phyloP scores from a whole-genome alignment of 2,329 filamentous ascomycete genomes.

The Phialophora tarda region DNA sequence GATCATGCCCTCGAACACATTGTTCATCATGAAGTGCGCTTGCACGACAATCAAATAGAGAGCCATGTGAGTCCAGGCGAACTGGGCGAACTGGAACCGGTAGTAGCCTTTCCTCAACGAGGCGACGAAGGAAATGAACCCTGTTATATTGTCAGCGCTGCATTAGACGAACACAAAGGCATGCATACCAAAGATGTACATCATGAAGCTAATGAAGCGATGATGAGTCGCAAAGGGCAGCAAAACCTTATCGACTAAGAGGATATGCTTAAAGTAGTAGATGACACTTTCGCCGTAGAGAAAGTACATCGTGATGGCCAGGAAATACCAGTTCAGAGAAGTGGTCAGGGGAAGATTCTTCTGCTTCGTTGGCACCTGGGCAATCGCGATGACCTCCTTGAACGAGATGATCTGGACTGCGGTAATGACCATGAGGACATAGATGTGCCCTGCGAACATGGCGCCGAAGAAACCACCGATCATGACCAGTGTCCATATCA shows the following conservation, averaged over 20 bases:
- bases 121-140: slow-evolving; percentile 97
- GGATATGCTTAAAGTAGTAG: slow-evolving; percentile 99
- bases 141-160: slow-evolving; percentile 53
- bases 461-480: slow-evolving; percentile 88
- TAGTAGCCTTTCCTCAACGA: slow-evolving; percentile 95
- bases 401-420: slow-evolving; percentile 95
- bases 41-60: slow-evolving; percentile 97
- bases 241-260: slow-evolving; percentile 90
- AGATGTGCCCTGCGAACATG: slow-evolving; percentile 96
- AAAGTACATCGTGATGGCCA: slow-evolving; percentile 99
- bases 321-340: slow-evolving; percentile 98
- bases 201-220: slow-evolving; percentile 96
- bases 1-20: slow-evolving; percentile 98
- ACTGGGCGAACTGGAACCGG: slow-evolving; percentile 98
- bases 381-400: slow-evolving; percentile 98
- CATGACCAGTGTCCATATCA: slow-evolving; percentile 98
- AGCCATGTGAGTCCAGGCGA: slow-evolving; percentile 99
- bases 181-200: slow-evolving; percentile 88
- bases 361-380: slow-evolving; percentile 89
- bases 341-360: slow-evolving; percentile 92
- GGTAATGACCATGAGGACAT: slow-evolving; percentile 91
- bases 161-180: neutral
- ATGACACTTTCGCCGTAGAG: slow-evolving; percentile 98
- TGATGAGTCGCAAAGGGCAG: slow-evolving; percentile 95
- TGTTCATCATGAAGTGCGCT: slow-evolving; percentile 99